A percentile compares a stretch with the other conserved stretches of the same genome.
Evolutionary conservation across 2,329 filamentous ascomycete species (phyloP).

Genomic region (Cercospora sp.): DNA sequence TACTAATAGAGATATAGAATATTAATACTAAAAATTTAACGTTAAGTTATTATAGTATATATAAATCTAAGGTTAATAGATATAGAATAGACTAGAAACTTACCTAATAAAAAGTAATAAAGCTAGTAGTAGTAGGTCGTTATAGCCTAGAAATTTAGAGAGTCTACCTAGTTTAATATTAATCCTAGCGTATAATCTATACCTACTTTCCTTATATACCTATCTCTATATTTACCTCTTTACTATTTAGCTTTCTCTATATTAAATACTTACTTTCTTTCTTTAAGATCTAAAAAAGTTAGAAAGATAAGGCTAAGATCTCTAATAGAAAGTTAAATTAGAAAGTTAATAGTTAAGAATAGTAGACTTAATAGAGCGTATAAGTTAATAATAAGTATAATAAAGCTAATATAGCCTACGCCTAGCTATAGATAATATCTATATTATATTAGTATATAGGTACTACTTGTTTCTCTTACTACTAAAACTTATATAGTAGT

Average conservation of each 20-base stretch:
- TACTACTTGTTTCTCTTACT: fast-evolving
- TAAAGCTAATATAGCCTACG: not conserved
- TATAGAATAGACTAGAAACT: too few species aligned
- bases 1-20: too few species aligned
- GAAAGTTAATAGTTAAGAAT: not conserved
- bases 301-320: not conserved
- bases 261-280: not conserved
- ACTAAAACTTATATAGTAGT: not conserved
- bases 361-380: not conserved
- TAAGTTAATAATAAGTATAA: not conserved
- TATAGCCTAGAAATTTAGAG: too few species aligned
- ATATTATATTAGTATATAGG: not conserved
- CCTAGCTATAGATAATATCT: not conserved
- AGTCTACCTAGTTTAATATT: too few species aligned
- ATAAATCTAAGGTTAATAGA: too few species aligned
- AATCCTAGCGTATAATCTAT: too few species aligned
- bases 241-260: not conserved
- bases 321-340: not conserved
- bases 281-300: not conserved
- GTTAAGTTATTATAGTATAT: too few species aligned
- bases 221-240: not conserved
- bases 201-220: too few species aligned
- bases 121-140: too few species aligned
- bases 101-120: too few species aligned
- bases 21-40: too few species aligned